A percentile compares a stretch with the other conserved stretches of the same genome.
Conservation (phyloP, 129 eudicot species). For the Calendula officinalis region DNA sequence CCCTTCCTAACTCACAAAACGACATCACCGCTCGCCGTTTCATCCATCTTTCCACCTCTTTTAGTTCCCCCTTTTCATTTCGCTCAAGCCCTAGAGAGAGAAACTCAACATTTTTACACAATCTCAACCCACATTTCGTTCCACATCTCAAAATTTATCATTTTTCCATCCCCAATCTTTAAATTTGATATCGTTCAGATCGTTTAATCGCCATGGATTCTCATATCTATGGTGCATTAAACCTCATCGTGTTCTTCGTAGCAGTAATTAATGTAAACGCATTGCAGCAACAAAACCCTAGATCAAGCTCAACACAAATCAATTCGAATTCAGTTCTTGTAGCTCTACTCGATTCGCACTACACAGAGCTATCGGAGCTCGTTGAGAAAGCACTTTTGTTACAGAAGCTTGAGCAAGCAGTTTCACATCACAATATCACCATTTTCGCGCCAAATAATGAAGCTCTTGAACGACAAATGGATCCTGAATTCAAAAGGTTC, state of each 20-base stretch:
- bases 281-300: constrained; percentile 33
- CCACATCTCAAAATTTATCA: neutral
- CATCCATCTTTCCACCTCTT: constrained; percentile 14
- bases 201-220: constrained; percentile 51
- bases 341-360: constrained; percentile 39
- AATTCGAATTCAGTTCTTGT: constrained; percentile 64
- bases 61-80: constrained; percentile 13
- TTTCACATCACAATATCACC: constrained; percentile 61
- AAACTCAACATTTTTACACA: neutral
- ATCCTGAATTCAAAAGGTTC: constrained; percentile 79
- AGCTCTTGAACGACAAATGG: constrained; percentile 59
- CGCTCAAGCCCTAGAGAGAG: constrained; percentile 23
- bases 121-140: neutral
- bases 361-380: constrained; percentile 77
- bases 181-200: neutral
- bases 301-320: constrained; percentile 33
- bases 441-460: constrained; percentile 80
- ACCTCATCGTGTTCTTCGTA: constrained; percentile 5
- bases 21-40: constrained; percentile 35
- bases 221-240: constrained; percentile 55
- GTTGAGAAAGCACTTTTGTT: constrained; percentile 73
- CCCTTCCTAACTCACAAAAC: constrained; percentile 30
- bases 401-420: constrained; percentile 58
- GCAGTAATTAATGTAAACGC: constrained; percentile 24
- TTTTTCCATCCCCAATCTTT: constrained; percentile 13